A percentile compares a stretch with the other conserved stretches of the same genome.
These are phyloP conservation scores for Diddensiella caesifluorescens DNA, from an alignment of 805 yeast genomes.

Conservation along the genomic window DNA sequence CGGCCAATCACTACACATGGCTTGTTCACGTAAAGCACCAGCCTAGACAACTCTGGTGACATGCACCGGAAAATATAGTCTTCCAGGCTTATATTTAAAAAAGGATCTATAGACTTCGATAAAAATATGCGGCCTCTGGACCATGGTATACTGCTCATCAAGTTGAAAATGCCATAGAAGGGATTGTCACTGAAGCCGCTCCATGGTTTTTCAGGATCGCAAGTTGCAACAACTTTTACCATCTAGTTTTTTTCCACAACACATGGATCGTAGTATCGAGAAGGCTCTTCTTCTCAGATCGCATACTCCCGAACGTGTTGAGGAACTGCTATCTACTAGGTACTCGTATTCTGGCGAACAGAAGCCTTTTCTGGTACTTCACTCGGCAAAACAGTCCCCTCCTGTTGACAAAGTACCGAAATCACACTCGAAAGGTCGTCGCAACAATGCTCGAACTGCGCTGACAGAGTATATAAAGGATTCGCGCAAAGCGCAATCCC, in stretches of 20 bases:
- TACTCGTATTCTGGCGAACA: slow-evolving; percentile 34
- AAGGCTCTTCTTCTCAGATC: slow-evolving; percentile 27
- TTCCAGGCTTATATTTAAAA: slow-evolving; percentile 73
- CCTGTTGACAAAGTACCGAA: slow-evolving; percentile 1
- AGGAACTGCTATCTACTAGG: slow-evolving; percentile 34
- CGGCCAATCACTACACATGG: slow-evolving; percentile 94
- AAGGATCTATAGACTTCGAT: slow-evolving; percentile 61
- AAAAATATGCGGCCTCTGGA: slow-evolving; percentile 38
- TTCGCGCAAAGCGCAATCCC: slow-evolving; percentile 8
- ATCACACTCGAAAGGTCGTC: slow-evolving; percentile 8
- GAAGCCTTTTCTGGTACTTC: slow-evolving; percentile 32
- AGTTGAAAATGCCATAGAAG: no score
- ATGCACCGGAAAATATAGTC: slow-evolving; percentile 56
- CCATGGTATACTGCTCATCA: no score
- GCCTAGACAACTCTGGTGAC: slow-evolving; percentile 39
- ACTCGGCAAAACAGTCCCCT: slow-evolving; percentile 9
- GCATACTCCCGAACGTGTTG: slow-evolving; percentile 28
- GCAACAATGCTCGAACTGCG: slow-evolving; percentile 24
- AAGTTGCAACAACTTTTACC: background rate
- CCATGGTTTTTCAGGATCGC: background rate
- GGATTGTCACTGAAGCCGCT: background rate
- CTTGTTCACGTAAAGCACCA: slow-evolving; percentile 67
- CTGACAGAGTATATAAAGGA: slow-evolving; percentile 22
- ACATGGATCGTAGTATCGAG: slow-evolving; percentile 17
- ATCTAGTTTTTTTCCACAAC: background rate